Evolutionary conservation across 768 basidiomycete genomes (phyloP), one percentile per base, ranked within the genome.

Genomic region (Nidularia sp.): DNA sequence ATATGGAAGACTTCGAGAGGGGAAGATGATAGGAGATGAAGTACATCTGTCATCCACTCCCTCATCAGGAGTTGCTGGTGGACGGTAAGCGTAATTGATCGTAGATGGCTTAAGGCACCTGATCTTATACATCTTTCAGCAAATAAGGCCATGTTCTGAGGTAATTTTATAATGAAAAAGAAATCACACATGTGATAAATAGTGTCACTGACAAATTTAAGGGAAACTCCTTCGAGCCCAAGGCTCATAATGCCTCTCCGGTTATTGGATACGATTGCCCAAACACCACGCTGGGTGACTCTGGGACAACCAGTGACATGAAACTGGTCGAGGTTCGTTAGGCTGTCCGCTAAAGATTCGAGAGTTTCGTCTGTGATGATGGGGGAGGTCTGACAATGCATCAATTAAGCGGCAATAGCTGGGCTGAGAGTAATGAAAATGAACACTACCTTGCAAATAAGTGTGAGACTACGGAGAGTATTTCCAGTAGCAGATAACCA

Each of bases 261-360:
- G 51, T 74, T 85, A 18, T 63, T 53, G 2, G 72, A 70, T 1
- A 87, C 59, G 10, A 89, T 54, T 2, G 77, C 70, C 62, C 68
- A 75, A 1, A 90, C 66, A 1, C 88, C 86, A 6, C 55, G 55
- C 47, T 90, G 77, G 0, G 85, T 87, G 25, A 90, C 80, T 59
- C 77, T 86, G 2, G 77, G 73, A 61, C 89, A 92, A 15, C 89
- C 90, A 1, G 79, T 75, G 9, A 93, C 65, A 49, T 78, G 72
- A 2, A 92, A 59, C 39, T 81, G 73, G 43, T 84, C 78, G 12
- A 92, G 67, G 5, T 75, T 67, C 6, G 60, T 55, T 32, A 89
- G 70, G 46, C 70, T 60, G 0, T 78, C 71, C 0, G 85, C 77
- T 3, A 90, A 57, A 3, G 68, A 58, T 45, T 70, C 71, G 32